Base-by-base conservation (phyloP, 257 asterid genomes). In the Nicotiana benthamiana region DNA sequence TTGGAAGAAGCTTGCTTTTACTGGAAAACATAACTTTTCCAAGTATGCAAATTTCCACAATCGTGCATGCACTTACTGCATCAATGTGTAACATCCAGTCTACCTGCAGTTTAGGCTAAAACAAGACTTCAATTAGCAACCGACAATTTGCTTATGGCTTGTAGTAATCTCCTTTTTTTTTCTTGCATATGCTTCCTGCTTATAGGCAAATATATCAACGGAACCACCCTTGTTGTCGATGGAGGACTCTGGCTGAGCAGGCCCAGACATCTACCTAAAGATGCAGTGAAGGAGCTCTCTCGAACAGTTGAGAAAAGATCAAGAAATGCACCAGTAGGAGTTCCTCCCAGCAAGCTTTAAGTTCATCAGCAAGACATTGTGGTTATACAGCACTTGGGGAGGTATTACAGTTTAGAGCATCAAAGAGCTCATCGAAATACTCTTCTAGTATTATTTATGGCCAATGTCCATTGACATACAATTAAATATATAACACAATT, bases 231-330 rank as follows among this genome's bases (percentile, higher is more conserved):
- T 82, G 83, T 87, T 1, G 89, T 94, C 30, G 98, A 94, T 79
- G 97, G 97, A 83, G 97, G 97, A 57, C 83, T 88, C 67, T 93
- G 98, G 97, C 76, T 94, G 87, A 91, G 97, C 83, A 70, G 32
- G 32, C 97, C 97, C 9, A 93, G 96, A 43, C 81, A 83, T 78
- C 65, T 94, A 59, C 65, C 90, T 7, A 94, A 94, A 84, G 97
- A 93, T 36, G 92, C 84, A 24, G 97, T 94, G 27, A 91, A 84
- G 79, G 84, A 88, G 82, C 76, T 91, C 75, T 94, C 97, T 68
- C 89, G 97, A 60, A 34, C 88, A 3, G 93, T 94, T 9, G 97
- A 94, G 89, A 89, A 82, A 80, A 90, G 88, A 86, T 88, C 97
- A 30, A 91, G 97, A 57, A 87, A 89, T 79, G 85, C 85, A 9